Base-by-base conservation (phyloP, 805 yeast genomes). In the Millerozyma miso region DNA sequence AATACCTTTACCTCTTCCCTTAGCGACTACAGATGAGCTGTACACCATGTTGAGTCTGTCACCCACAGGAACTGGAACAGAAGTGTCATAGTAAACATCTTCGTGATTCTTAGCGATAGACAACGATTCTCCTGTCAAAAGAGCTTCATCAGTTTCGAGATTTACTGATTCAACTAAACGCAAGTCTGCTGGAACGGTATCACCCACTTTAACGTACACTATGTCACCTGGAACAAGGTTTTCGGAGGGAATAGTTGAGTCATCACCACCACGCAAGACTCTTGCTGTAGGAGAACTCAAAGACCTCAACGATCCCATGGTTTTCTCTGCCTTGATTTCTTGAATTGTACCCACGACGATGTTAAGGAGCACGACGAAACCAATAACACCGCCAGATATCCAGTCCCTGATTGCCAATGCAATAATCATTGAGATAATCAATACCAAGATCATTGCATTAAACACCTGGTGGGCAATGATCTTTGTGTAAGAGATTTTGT, bases 311-410 rank as follows among this genome's bases (percentile, higher is more conserved):
- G 79, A 76, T 6, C 76, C 68, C 63, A 75, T 75, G 4, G 79
- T 76, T 33, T 70, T 61, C 49, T 75, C 80, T 8, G 80, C 80
- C 38, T 73, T 67, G 15, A 66, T 57, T 51, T 75, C 80, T 51
- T 75, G 79, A 31, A 73, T 63, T 32, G 74, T 76, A 14, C 80
- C 80, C 15, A 75, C 76, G 7, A 64, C 53, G 29, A 77, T 73
- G 45, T 75, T 75, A 31, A 75, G 59, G 3, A 65, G 55, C 3
- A 75, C 67, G 33, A 75, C 77, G 35, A 65, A 59, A 4, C 67
- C 70, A 51, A 75, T 75, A 12, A 75, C 80, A 8, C 71, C 71
- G 31, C 71, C 71, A 3, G 68, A 62, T 16, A 65, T 65, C 71
- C 71, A 65, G 50, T 65, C 71, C 39, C 53, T 57, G 40, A 65